These are phyloP conservation scores for Alternaria angustiovoidea DNA, from an alignment of 2,329 filamentous ascomycete species.

Conservation along the genomic window DNA sequence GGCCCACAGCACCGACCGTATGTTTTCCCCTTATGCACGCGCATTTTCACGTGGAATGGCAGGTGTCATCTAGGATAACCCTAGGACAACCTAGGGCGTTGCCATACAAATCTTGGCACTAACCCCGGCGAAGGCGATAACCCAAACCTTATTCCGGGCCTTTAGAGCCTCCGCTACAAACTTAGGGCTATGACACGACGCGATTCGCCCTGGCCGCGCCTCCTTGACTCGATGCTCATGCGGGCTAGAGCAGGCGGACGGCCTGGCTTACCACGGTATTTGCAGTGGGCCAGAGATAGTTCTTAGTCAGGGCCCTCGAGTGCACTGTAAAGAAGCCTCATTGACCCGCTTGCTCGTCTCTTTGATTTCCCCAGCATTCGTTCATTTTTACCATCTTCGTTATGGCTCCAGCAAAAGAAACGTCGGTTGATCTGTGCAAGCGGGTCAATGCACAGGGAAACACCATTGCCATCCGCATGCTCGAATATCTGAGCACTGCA, in stretches of 20 bases:
- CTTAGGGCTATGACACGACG: slow-evolving; percentile 17
- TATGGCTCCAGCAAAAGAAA: slow-evolving; percentile 50
- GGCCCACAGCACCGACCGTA: slow-evolving; percentile 2
- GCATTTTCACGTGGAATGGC: slow-evolving; percentile 23
- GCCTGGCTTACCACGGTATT: slow-evolving; percentile 23
- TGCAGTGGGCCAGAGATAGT: slow-evolving; percentile 15
- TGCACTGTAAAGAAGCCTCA: slow-evolving; percentile 26
- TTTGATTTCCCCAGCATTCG: slow-evolving; percentile 9
- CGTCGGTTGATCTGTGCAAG: slow-evolving; percentile 62
- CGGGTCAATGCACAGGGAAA: slow-evolving; percentile 64
- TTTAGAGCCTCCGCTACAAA: slow-evolving; percentile 20
- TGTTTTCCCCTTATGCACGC: slow-evolving; percentile 8
- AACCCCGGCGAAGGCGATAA: slow-evolving; percentile 30
- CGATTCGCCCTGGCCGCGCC: slow-evolving; percentile 16
- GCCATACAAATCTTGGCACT: slow-evolving; percentile 21
- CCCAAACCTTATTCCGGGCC: slow-evolving; percentile 25
- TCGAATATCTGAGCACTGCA: slow-evolving; percentile 46
- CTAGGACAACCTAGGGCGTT: slow-evolving; percentile 13
- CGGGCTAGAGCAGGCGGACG: slow-evolving; percentile 30
- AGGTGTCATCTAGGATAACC: slow-evolving; percentile 26
- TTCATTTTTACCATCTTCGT: slow-evolving; percentile 11
- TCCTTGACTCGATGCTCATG: slow-evolving; percentile 26
- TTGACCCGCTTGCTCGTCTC: slow-evolving; percentile 14
- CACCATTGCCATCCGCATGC: slow-evolving; percentile 60
- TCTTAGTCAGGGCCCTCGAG: slow-evolving; percentile 20